These are phyloP conservation scores for Colletotrichum eleusines DNA, from an alignment of 2,329 filamentous ascomycete species.

Conservation along the genomic window DNA sequence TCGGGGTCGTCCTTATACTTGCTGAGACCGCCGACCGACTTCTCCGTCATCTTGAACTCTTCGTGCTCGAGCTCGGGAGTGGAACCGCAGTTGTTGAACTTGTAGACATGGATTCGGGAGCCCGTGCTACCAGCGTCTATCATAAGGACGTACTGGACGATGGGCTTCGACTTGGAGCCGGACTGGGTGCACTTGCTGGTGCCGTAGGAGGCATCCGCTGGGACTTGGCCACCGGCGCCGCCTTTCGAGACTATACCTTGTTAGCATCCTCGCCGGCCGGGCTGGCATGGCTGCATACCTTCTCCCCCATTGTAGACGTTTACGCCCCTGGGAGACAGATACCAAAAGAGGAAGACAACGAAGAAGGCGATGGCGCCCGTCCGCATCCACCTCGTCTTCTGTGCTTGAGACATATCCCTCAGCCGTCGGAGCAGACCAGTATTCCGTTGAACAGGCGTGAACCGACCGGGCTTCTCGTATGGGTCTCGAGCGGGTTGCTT, in stretches of 20 bases:
- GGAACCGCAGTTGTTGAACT: conserved; percentile 97
- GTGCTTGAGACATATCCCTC: conserved; percentile 68
- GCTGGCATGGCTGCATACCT: conserved; percentile 49
- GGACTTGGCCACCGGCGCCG: conserved; percentile 60
- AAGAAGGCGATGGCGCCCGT: conserved; percentile 72
- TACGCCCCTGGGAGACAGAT: conserved; percentile 70
- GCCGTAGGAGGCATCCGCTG: conserved; percentile 72
- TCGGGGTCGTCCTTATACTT: conserved; percentile 89
- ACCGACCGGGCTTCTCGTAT: conserved; percentile 74
- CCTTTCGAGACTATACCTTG: conserved; percentile 43
- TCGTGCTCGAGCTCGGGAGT: conserved; percentile 96
- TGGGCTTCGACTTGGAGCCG: conserved; percentile 87
- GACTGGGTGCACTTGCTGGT: conserved; percentile 85
- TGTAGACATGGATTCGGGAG: conserved; percentile 97
- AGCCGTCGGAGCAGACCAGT: conserved; percentile 62
- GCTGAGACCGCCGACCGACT: conserved; percentile 85
- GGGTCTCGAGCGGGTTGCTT: conserved; percentile 71
- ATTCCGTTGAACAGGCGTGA: conserved; percentile 61
- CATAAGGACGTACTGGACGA: conserved; percentile 98
- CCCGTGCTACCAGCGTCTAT: conserved; percentile 98
- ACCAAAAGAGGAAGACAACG: conserved; percentile 73
- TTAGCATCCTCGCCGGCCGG: conserved; percentile 41
- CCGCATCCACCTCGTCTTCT: conserved; percentile 75
- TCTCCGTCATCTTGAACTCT: conserved; percentile 92
- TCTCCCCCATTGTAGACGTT: conserved; percentile 61